A percentile compares a stretch with the other conserved stretches of the same genome.
Evolutionary conservation across 1,284 basidiomycete genomes (phyloP).

Genomic region (Heterobasidion parviporum): DNA sequence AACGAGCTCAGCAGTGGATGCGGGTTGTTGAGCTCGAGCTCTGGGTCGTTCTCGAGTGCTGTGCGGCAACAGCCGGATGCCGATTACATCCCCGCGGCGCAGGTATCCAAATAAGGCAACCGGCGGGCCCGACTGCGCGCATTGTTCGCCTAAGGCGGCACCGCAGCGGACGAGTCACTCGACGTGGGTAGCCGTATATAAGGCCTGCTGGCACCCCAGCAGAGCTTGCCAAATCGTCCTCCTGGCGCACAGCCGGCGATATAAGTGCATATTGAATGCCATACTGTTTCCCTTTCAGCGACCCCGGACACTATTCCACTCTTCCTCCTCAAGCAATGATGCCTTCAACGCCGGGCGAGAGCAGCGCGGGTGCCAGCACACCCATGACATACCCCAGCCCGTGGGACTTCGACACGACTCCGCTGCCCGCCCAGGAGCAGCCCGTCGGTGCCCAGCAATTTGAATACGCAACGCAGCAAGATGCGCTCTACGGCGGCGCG

Average conservation of each 20-base stretch:
- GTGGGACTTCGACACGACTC: background rate
- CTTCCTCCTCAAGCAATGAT: background rate
- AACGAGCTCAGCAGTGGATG: too few species aligned
- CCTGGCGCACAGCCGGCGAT: background rate
- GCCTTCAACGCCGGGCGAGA: background rate
- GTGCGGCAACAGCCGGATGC: too few species aligned
- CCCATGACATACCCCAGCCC: background rate
- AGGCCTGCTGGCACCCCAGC: background rate
- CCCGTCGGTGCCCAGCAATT: background rate
- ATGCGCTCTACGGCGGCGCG: too few species aligned
- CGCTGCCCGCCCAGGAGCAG: background rate
- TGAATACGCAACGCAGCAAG: background rate
- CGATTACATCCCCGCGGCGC: too few species aligned
- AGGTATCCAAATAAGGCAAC: background rate
- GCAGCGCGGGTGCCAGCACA: background rate
- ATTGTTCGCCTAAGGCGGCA: background rate
- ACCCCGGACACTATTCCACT: background rate
- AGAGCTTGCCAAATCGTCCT: background rate
- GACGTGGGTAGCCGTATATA: background rate
- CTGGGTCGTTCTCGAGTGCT: too few species aligned
- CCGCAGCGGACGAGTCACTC: background rate
- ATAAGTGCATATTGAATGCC: background rate
- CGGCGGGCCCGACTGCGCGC: background rate
- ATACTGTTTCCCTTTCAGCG: background rate
- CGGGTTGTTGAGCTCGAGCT: too few species aligned